Base-by-base conservation (phyloP, 208 protist species). In the Trypanosoma theileri region DNA sequence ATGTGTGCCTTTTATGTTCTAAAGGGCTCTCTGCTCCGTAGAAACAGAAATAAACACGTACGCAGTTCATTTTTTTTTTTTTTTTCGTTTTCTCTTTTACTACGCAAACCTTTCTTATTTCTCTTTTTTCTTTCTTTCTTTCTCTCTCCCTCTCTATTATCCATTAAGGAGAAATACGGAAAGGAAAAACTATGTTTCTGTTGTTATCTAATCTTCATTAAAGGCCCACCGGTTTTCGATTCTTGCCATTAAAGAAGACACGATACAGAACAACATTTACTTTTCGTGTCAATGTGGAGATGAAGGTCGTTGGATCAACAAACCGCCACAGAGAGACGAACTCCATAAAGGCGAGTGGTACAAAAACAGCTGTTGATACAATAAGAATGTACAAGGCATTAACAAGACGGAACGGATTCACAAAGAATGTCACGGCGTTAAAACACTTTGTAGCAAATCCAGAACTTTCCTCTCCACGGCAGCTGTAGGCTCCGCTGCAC, bases 241-340 rank as follows among this genome's bases (percentile, higher is more conserved):
- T 76, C 63, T 82, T 88, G 13, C 84, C 85, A 42, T 85, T 77
- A 42, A 79, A 56, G 31, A 84, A 82, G 21, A 12, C 69, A 17
- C 69, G 65, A 74, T 89, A 96, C 14, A 83, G 41, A 50, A 75
- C 69, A 62, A 77, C 79, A 71, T 92, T 90, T 51, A 88, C 63
- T 22, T 61, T 79, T 74, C 91, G 86, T 24, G 73, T 72, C 48
- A 89, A 76, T 70, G 73, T 75, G 4, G 86, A 77, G 21, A 93
- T 19, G 55, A 79, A 72, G 57, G 84, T 88, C n/a, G 88, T 92
- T 10, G 90, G 85, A 75, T 96, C 88, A 17, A 93, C 71, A 52
- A 92, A 72, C 52, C 81, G 81, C 85, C 88, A 96, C 12, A 88
- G 52, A 2, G 88, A 96, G 68, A 86, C 83, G 73, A 92, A 96